Evolutionary conservation across 208 protist genomes (phyloP).

Genomic region (Crithidia bombi): DNA sequence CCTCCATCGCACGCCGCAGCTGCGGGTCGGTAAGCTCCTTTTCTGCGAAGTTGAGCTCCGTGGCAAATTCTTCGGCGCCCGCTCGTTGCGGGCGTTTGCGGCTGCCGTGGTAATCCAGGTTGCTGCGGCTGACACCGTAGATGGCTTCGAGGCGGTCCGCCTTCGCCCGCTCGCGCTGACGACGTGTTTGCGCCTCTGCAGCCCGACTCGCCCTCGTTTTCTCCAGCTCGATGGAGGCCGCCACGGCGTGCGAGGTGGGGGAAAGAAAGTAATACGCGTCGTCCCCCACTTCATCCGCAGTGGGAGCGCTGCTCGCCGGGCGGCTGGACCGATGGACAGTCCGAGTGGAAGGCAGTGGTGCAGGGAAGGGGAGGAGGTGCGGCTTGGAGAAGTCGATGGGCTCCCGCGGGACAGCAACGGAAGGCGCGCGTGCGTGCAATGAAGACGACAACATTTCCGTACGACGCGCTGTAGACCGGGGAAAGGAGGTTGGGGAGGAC

Average conservation of each 20-base stretch:
- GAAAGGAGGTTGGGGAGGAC: neutral
- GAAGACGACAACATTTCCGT: neutral
- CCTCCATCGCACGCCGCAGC: slow-evolving; percentile 45
- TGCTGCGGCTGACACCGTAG: neutral
- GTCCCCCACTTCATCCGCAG: slow-evolving; percentile 14
- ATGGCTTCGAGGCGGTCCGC: slow-evolving; percentile 24
- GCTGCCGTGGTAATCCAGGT: neutral
- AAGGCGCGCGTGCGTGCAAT: neutral
- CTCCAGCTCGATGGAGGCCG: slow-evolving; percentile 29
- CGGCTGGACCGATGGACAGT: no score
- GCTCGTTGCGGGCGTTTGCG: slow-evolving; percentile 18
- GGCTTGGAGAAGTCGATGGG: slow-evolving; percentile 44
- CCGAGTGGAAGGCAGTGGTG: no score
- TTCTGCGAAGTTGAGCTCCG: slow-evolving; percentile 23
- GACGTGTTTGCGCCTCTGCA: slow-evolving; percentile 22
- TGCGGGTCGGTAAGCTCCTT: slow-evolving; percentile 30
- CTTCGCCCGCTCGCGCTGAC: slow-evolving; percentile 13
- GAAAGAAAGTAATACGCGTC: slow-evolving; percentile 67
- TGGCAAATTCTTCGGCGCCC: slow-evolving; percentile 9
- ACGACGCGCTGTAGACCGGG: no score
- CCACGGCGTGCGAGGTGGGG: slow-evolving; percentile 45
- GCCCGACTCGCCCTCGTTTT: slow-evolving; percentile 16
- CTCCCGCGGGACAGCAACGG: slow-evolving; percentile 1
- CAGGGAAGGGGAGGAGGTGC: slow-evolving; percentile 5
- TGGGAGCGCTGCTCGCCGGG: neutral